phyloP scores from a whole-genome alignment of 805 yeast species.

The Metschnikowia sp. region DNA sequence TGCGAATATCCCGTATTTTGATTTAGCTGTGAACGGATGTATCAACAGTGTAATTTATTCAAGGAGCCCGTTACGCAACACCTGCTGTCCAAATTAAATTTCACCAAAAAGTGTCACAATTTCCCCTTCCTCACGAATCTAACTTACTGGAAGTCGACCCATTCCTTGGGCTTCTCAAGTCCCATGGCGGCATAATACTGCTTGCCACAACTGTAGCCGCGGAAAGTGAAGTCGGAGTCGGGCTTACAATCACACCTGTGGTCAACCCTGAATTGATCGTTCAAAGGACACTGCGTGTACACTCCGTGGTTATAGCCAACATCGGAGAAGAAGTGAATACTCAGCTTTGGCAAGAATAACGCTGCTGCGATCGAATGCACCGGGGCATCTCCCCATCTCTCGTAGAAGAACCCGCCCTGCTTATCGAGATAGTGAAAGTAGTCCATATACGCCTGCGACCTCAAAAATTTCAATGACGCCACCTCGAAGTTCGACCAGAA shows the following conservation, averaged over 20 bases:
- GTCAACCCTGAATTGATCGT: slow-evolving; percentile 49
- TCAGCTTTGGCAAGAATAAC: slow-evolving; percentile 63
- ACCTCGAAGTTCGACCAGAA: slow-evolving; percentile 91
- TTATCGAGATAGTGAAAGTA: slow-evolving; percentile 66
- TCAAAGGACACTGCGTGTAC: slow-evolving; percentile 76
- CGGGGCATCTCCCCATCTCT: slow-evolving; percentile 94
- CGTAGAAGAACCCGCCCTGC: slow-evolving; percentile 77
- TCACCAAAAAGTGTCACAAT: no score
- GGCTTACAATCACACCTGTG: slow-evolving; percentile 75
- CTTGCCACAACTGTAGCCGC: slow-evolving; percentile 66
- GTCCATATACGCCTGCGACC: slow-evolving; percentile 62
- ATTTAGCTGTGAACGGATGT: no score
- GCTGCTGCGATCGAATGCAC: slow-evolving; percentile 78
- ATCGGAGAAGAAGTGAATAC: slow-evolving; percentile 76
- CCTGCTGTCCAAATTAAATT: no score
- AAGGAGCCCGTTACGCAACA: no score
- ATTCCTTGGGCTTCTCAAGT: slow-evolving; percentile 60
- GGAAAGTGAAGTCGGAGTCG: slow-evolving; percentile 72
- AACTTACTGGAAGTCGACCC: slow-evolving; percentile 49
- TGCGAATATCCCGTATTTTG: no score
- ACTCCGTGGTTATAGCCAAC: slow-evolving; percentile 85
- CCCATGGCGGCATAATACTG: slow-evolving; percentile 56
- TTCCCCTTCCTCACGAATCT: no score
- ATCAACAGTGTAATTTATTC: no score
- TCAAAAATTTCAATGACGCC: slow-evolving; percentile 71